phyloP scores from a whole-genome alignment of 2,329 filamentous ascomycete genomes.

The Drechslerella stenobrocha region DNA sequence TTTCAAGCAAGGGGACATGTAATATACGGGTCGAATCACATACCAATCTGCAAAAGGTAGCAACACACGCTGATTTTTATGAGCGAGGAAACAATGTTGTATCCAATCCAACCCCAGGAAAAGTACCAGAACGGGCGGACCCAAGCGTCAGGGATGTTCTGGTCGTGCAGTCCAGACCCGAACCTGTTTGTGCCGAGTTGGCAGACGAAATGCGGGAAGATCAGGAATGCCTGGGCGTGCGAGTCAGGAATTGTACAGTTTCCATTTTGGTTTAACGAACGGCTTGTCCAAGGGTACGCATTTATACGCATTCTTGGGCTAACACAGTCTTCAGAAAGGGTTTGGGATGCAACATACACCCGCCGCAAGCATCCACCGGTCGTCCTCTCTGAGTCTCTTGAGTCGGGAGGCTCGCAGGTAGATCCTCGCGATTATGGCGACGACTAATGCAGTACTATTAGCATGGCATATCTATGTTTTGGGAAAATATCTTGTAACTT shows the following conservation, averaged over 20 bases:
- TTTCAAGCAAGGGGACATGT: background rate
- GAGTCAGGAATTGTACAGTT: constrained; percentile 1
- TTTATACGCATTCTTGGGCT: background rate
- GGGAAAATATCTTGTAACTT: background rate
- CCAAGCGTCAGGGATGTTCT: constrained; percentile 52
- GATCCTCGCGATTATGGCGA: constrained; percentile 52
- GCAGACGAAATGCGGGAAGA: constrained; percentile 51
- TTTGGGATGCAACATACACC: constrained; percentile 49
- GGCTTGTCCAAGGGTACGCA: background rate
- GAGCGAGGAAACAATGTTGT: constrained; percentile 52
- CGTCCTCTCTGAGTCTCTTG: constrained; percentile 52
- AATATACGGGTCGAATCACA: constrained; percentile 19
- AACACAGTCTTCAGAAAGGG: background rate
- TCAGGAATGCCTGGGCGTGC: constrained; percentile 49
- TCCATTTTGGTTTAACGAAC: too few species aligned
- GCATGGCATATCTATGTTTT: background rate
- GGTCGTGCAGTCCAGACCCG: constrained; percentile 52
- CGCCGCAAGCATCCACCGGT: constrained; percentile 53
- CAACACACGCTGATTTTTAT: constrained; percentile 54
- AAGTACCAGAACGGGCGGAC: constrained; percentile 51
- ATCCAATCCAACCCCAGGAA: constrained; percentile 52
- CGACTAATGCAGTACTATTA: constrained; percentile 44
- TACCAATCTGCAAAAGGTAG: constrained; percentile 54
- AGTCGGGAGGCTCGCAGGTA: constrained; percentile 52
- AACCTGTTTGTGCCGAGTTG: constrained; percentile 52